Conservation (phyloP, 2,329 filamentous ascomycete genomes). For the Eutypa lata region DNA sequence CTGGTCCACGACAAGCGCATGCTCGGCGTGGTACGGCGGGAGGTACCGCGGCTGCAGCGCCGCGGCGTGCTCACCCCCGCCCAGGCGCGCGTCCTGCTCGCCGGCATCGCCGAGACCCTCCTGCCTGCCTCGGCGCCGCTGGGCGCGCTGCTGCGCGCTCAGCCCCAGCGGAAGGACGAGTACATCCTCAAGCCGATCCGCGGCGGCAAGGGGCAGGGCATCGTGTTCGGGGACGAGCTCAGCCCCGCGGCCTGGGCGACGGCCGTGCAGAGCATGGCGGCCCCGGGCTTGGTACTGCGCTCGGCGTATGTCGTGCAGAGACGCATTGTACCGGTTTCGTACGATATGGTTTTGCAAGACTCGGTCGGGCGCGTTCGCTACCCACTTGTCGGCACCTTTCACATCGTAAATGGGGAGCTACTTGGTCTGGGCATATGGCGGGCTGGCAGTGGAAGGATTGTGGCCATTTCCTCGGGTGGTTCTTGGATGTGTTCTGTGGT, state of each 20-base stretch:
- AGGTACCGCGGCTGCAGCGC: constrained; percentile 25
- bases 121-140: constrained; percentile 28
- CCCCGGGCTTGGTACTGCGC: constrained; percentile 3
- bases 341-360: constrained; percentile 28
- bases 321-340: constrained; percentile 26
- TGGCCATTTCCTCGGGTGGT: constrained; percentile 30
- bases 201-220: constrained; percentile 36
- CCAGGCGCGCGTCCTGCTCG: constrained; percentile 24
- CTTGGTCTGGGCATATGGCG: constrained; percentile 30
- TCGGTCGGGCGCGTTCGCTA: constrained; percentile 21
- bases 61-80: constrained; percentile 21
- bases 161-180: constrained; percentile 15
- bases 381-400: constrained; percentile 33
- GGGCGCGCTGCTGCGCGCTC: constrained; percentile 13
- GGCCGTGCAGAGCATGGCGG: constrained; percentile 15
- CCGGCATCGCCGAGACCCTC: constrained; percentile 31
- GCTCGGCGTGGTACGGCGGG: constrained; percentile 35
- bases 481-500: constrained; percentile 33
- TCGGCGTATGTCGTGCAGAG: constrained; percentile 27
- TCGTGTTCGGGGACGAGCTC: constrained; percentile 37
- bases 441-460: constrained; percentile 26
- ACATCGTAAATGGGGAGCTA: constrained; percentile 16
- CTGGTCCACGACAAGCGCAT: constrained; percentile 42
- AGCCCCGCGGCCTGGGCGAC: constrained; percentile 25
- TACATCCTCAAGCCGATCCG: constrained; percentile 37